Percentiles rank a stretch among this genome's conserved stretches.
Conservation (phyloP, 2,329 filamentous ascomycete genomes). For the Botryotinia globosa region DNA sequence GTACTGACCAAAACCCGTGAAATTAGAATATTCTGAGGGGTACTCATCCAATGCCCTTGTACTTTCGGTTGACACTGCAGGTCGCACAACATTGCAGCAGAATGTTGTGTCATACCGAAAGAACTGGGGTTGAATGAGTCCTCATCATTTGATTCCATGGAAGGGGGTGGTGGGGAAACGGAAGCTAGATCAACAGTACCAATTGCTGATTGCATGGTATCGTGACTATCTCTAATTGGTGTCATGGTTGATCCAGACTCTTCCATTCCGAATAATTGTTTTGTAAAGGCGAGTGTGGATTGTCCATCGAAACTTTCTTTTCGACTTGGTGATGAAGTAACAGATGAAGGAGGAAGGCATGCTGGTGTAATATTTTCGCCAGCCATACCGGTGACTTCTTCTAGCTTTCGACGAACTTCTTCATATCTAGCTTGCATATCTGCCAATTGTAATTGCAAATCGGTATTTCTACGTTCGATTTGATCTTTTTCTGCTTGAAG, state of each 20-base stretch:
- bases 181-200: slow-evolving; percentile 61
- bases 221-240: slow-evolving; percentile 36
- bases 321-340: slow-evolving; percentile 44
- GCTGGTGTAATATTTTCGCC: slow-evolving; percentile 28
- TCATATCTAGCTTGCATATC: slow-evolving; percentile 35
- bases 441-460: slow-evolving; percentile 61
- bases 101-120: slow-evolving; percentile 99
- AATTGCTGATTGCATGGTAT: slow-evolving; percentile 32
- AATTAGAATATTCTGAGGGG: slow-evolving; percentile 48
- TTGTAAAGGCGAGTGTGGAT: slow-evolving; percentile 54
- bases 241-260: slow-evolving; percentile 27
- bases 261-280: slow-evolving; percentile 55
- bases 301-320: slow-evolving; percentile 41
- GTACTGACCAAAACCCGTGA: slow-evolving; percentile 50
- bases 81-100: slow-evolving; percentile 99
- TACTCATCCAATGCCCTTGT: slow-evolving; percentile 38
- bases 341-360: slow-evolving; percentile 45
- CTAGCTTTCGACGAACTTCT: slow-evolving; percentile 32
- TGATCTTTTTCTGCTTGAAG: slow-evolving; percentile 63
- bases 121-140: slow-evolving; percentile 36
- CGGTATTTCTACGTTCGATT: slow-evolving; percentile 69
- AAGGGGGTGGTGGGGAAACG: slow-evolving; percentile 49
- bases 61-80: slow-evolving; percentile 97
- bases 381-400: slow-evolving; percentile 32
- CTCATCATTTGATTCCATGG: slow-evolving; percentile 51